A percentile compares a stretch with the other conserved stretches of the same genome.
Evolutionary conservation across 306 rosid genomes (phyloP).

Genomic region (Astragalus glycyphyllos): DNA sequence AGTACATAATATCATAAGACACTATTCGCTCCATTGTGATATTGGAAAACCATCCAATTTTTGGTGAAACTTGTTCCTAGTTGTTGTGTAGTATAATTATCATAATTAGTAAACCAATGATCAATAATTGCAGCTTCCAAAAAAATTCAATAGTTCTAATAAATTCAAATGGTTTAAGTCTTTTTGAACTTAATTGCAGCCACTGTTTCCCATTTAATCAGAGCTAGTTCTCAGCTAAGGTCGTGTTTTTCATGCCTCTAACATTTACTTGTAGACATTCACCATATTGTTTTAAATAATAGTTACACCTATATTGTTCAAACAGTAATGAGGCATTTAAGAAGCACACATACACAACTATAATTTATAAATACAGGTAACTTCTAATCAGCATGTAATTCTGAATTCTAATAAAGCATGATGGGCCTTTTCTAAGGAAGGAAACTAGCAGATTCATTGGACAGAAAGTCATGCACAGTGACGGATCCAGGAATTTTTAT

Average conservation of each 20-base stretch:
- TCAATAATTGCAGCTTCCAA: slow-evolving; percentile 1
- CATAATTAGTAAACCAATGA: neutral
- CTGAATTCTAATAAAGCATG: slow-evolving; percentile 14
- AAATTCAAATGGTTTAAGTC: no score
- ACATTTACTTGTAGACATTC: slow-evolving; percentile 1
- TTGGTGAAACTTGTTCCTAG: slow-evolving; percentile 5
- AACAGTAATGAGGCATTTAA: neutral
- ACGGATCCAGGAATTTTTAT: no score
- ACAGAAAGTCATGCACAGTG: no score
- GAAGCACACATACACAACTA: neutral
- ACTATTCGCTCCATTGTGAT: neutral
- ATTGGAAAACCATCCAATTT: slow-evolving; percentile 2
- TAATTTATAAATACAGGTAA: slow-evolving; percentile 13
- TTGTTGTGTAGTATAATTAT: no score
- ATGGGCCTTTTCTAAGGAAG: slow-evolving; percentile 4
- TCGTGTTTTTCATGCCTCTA: slow-evolving; percentile 19
- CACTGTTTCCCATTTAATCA: slow-evolving; percentile 23
- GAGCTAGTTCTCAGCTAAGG: neutral
- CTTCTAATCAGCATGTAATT: slow-evolving; percentile 12
- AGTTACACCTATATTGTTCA: neutral
- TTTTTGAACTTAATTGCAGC: neutral
- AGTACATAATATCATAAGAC: neutral
- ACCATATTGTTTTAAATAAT: slow-evolving; percentile 3
- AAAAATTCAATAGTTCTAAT: slow-evolving; percentile 14
- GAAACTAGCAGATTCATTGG: neutral